These are phyloP conservation scores for Yamadazyma endophytica DNA, from an alignment of 805 yeast genomes.

Conservation along the genomic window DNA sequence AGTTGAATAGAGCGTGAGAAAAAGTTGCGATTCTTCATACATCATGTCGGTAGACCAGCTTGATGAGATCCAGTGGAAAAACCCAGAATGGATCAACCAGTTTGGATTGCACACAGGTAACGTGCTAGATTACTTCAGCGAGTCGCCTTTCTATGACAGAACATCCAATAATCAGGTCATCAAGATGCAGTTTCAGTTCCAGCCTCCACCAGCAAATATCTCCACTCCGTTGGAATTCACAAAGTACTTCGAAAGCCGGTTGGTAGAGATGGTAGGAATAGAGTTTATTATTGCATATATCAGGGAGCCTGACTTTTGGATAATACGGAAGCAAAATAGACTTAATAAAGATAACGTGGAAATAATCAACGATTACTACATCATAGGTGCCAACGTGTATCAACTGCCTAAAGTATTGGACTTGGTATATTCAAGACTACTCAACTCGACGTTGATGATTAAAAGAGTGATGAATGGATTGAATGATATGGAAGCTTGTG, in stretches of 20 bases:
- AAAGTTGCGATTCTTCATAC: too few relatives aligned
- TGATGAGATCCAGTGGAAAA: conserved; percentile 94
- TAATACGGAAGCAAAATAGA: conserved; percentile 77
- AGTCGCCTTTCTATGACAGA: conserved; percentile 93
- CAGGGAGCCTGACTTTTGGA: conserved; percentile 91
- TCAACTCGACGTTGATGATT: conserved; percentile 32
- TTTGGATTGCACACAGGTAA: conserved; percentile 84
- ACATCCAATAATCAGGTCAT: conserved; percentile 91
- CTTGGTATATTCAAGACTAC: conserved; percentile 65
- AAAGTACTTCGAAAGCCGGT: conserved; percentile 47
- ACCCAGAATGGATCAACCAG: conserved; percentile 95
- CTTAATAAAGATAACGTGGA: conserved; percentile 36
- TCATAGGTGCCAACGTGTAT: conserved; percentile 87
- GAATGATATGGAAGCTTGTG: conserved; percentile 25
- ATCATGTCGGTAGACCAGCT: conserved; percentile 6
- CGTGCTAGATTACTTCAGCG: conserved; percentile 88
- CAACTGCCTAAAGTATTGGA: conserved; percentile 80
- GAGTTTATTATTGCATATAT: conserved; percentile 76
- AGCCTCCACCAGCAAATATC: conserved; percentile 37
- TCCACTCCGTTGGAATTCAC: conserved; percentile 24
- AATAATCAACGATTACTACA: conserved; percentile 73
- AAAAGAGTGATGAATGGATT: conserved; percentile 30
- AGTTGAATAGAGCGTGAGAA: too few relatives aligned
- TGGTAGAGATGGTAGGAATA: conserved; percentile 75
- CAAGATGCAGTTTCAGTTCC: conserved; percentile 92